phyloP scores from a whole-genome alignment of 352 stramenopile genomes.

The Globisporangium polare region DNA sequence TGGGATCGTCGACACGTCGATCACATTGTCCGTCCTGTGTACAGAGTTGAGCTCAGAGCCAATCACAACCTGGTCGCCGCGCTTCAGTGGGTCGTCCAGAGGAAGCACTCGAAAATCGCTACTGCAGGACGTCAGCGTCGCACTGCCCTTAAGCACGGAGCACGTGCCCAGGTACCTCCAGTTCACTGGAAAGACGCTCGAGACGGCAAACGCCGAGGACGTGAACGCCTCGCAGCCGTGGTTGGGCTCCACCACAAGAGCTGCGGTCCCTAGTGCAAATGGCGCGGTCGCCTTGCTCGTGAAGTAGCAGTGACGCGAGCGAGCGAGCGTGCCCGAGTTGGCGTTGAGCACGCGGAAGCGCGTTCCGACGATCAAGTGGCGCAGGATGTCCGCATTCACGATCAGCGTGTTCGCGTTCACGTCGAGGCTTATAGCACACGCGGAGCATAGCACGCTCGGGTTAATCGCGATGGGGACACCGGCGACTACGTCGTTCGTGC shows the following conservation, averaged over 20 bases:
- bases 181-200: constrained; percentile 41
- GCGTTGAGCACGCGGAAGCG: constrained; percentile 60
- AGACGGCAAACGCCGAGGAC: constrained; percentile 37
- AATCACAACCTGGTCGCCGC: constrained; percentile 81
- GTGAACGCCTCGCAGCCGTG: constrained; percentile 57
- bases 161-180: constrained; percentile 78
- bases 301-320: constrained; percentile 65
- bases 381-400: constrained; percentile 54
- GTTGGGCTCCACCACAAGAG: constrained; percentile 40
- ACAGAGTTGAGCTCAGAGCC: constrained; percentile 72
- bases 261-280: constrained; percentile 26
- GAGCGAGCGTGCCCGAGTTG: constrained; percentile 51
- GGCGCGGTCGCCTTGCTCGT: constrained; percentile 41
- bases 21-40: constrained; percentile 39
- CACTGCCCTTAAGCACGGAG: constrained; percentile 24
- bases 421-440: constrained; percentile 52
- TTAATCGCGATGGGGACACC: constrained; percentile 34
- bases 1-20: constrained; percentile 65
- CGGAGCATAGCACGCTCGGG: constrained; percentile 45
- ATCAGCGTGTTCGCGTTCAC: constrained; percentile 39
- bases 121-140: constrained; percentile 39
- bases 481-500: constrained; percentile 74
- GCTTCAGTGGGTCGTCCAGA: constrained; percentile 40
- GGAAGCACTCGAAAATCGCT: constrained; percentile 30
- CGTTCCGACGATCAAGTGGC: constrained; percentile 48